Conservation (phyloP, 1,139 yeast species). For the Eremothecium cymbalariae region DNA sequence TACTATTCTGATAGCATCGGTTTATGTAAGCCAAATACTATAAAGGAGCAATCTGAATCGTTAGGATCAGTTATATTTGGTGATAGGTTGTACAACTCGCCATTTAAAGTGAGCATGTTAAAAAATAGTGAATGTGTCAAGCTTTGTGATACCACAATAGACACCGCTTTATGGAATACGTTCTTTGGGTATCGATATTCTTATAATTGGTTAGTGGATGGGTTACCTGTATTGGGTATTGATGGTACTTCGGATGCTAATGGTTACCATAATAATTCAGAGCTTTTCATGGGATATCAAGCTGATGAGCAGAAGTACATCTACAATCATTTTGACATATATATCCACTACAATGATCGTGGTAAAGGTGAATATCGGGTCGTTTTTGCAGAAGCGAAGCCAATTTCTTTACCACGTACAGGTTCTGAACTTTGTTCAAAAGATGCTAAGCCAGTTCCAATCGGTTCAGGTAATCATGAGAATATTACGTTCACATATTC, state of each 20-base stretch:
- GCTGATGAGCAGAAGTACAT: too few species aligned
- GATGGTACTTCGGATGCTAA: too few species aligned
- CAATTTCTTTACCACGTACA: constrained; percentile 52
- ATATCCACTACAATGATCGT: constrained; percentile 74
- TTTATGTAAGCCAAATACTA: constrained; percentile 64
- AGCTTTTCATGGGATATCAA: too few species aligned
- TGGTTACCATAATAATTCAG: too few species aligned
- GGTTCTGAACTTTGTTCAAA: constrained; percentile 33
- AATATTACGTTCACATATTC: constrained; percentile 53
- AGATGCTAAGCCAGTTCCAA: constrained; percentile 37
- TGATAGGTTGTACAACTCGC: constrained; percentile 89
- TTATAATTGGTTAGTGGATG: constrained; percentile 92
- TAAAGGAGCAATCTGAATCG: constrained; percentile 72
- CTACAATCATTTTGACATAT: constrained; percentile 79
- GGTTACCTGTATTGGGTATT: constrained; percentile 92
- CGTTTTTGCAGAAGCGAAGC: constrained; percentile 79
- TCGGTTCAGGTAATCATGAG: constrained; percentile 36
- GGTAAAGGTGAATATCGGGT: constrained; percentile 66
- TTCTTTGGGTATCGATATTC: constrained; percentile 74
- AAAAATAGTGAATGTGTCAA: constrained; percentile 56
- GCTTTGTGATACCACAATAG: constrained; percentile 54
- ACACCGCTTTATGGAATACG: constrained; percentile 68
- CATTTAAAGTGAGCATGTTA: constrained; percentile 73
- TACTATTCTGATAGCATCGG: constrained; percentile 79
- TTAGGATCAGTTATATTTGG: constrained; percentile 92